Base-by-base conservation (phyloP, 495 filamentous ascomycete species). In the Xylaria venustula region DNA sequence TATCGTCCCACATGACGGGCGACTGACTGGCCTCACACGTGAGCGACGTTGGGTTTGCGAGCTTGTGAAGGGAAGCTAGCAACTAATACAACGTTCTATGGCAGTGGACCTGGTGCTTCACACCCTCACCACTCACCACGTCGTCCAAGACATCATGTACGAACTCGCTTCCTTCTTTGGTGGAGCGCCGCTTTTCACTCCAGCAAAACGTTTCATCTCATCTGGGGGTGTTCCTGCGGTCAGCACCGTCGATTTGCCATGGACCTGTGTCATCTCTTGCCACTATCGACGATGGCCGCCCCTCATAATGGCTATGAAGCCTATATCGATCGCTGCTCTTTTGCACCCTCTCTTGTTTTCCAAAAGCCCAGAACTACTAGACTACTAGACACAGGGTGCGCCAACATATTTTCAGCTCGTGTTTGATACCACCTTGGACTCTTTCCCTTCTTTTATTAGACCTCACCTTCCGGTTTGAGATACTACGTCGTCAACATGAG, bases 401-500 rank as follows among this genome's bases (percentile, higher is more conserved):
- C 22, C 52, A 42, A 41, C 45, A 46, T 6, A 41, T 22, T 36
- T n/a, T 44, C 51, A 36, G 37, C 34, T 47, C 52, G 47, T 54
- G 28, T 62, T 50, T 28, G 60, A 54, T 51, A 51, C 36, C 28
- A 59, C 50, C 53, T 34, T 44, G 54, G 49, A 61, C 58, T 41
- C 30, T 46, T 36, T 46, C 60, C n/a, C 61, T 60, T 63, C 40
- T 41, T 50, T 60, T 62, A 56, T 58, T 64, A 44, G 54, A 49
- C 40, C 48, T 44, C 54, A 64, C 58, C 40, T 57, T 54, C 46
- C 36, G 51, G 40, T 37, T 54, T 47, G 25, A 56, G 40, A 30
- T 51, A 12, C 47, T n/a, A 58, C 28, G 30, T 19, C 45, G 50
- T 46, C 63, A 76, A 66, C 60, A 95, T 90, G 91, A 85, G 91